Evolutionary conservation across 2,329 filamentous ascomycete genomes (phyloP), one percentile per base, ranked within the genome.

Genomic region (Phialophora macrospora): DNA sequence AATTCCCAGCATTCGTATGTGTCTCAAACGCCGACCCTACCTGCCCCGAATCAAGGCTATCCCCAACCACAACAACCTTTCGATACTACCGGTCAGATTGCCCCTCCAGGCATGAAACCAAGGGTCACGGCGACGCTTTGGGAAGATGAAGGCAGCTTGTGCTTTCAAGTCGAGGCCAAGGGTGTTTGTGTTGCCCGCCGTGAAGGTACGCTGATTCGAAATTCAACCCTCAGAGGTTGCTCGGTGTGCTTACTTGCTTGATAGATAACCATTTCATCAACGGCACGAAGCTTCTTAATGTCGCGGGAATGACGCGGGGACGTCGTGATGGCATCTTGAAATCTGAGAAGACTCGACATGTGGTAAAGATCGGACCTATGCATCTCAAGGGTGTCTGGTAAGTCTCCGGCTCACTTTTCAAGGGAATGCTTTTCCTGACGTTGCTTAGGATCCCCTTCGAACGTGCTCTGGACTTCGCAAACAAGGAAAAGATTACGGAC

Each of bases 401-500:
- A 81, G 90, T 63, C 57, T 52, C 54, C 34, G 11, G 26, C 28
- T 55, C 26, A 20, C 9, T 11, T 26, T 26, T 9, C 26, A 14
- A 5, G 32, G 3, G 17, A 59, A 3, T 22, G 14, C 28, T 32
- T 49, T 63, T 41, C 22, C 66, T 75, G 62, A 59, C 59, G 51
- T 22, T 41, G 20, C 56, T 20, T 72, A 97, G 93, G 93, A 99
- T 99, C 74, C 95, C 95, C 1, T 98, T 96, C 74, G 95, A 98
- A 73, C 90, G 95, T 71, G 95, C 95, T n/a, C 82, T 99, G 61
- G 95, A 98, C 74, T 98, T 99, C 77, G 95, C 95, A 71, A 99
- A 99, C 82, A 98, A 97, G 84, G 95, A 99, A 80, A 98, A 98
- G 81, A 99, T 98, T 70, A 98, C 95, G 0, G 94, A 98, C 79